A percentile compares a stretch with the other conserved stretches of the same genome.
These are phyloP conservation scores for Marasmius fiardii DNA, from an alignment of 1,284 basidiomycete species.

Conservation along the genomic window DNA sequence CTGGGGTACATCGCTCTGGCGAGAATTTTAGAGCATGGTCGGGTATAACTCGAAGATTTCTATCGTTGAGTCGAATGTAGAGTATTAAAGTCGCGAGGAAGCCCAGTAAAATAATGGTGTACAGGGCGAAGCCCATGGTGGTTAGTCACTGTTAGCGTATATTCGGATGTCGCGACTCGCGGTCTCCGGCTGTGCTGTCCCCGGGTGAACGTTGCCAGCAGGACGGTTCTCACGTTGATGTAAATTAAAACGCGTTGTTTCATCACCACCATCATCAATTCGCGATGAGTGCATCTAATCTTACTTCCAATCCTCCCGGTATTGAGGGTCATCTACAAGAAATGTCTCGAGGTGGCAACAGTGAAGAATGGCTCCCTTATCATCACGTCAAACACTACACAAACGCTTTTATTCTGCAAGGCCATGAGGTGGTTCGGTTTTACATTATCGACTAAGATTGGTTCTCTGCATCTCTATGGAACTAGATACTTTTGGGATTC, in stretches of 20 bases:
- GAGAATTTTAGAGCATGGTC: constrained; percentile 5
- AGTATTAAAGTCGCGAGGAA: not conserved
- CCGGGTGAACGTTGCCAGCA: too few relatives aligned
- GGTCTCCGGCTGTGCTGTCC: too few relatives aligned
- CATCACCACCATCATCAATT: too few relatives aligned
- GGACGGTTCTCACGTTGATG: too few relatives aligned
- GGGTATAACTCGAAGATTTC: constrained; percentile 6
- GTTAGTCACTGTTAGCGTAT: not conserved
- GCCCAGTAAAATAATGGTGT: not conserved
- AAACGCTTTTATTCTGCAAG: constrained; percentile 52
- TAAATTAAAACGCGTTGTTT: too few relatives aligned
- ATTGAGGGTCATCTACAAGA: constrained; percentile 28
- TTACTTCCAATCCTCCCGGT: constrained; percentile 25
- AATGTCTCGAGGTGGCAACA: constrained; percentile 32
- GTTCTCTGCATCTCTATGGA: not conserved
- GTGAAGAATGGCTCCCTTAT: constrained; percentile 37
- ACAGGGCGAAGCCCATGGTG: not conserved
- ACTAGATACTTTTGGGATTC: constrained; percentile 53
- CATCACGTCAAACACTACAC: constrained; percentile 47
- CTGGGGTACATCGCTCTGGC: constrained; percentile 7
- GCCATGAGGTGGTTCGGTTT: constrained; percentile 29
- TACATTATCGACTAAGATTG: not conserved
- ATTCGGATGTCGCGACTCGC: too few relatives aligned
- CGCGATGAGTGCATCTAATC: too few relatives aligned
- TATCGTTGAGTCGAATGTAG: constrained; percentile 12